Conservation (phyloP, 345 rosid species). For the Pistacia integerrima region DNA sequence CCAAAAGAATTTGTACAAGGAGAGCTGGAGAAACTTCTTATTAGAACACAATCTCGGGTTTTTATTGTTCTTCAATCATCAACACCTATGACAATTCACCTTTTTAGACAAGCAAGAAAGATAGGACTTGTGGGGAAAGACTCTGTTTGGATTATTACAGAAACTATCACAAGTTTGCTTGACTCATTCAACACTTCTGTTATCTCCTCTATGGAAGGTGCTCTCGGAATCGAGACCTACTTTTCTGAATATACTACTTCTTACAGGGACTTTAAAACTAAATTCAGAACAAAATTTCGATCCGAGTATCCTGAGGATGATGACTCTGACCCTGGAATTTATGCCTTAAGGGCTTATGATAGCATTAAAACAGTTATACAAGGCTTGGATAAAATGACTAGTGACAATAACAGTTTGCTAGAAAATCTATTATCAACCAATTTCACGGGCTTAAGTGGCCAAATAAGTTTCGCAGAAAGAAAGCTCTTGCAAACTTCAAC, state of each 20-base stretch:
- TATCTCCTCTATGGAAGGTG: constrained; percentile 48
- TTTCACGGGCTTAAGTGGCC: constrained; percentile 48
- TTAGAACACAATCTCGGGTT: constrained; percentile 32
- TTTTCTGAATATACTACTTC: constrained; percentile 18
- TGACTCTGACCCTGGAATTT: constrained; percentile 34
- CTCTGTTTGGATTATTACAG: constrained; percentile 47
- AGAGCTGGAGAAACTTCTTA: constrained; percentile 30
- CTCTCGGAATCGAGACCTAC: constrained; percentile 43
- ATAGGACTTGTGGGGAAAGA: constrained; percentile 40
- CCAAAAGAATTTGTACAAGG: constrained; percentile 24
- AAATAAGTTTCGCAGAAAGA: constrained; percentile 31
- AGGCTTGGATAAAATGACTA: constrained; percentile 15
- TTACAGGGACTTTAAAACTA: constrained; percentile 24
- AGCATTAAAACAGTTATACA: constrained; percentile 26
- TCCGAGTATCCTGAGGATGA: constrained; percentile 29
- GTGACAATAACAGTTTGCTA: constrained; percentile 15
- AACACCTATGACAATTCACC: constrained; percentile 28
- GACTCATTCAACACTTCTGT: constrained; percentile 41
- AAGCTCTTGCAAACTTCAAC: constrained; percentile 4
- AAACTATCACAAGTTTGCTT: constrained; percentile 29
- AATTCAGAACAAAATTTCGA: constrained; percentile 28
- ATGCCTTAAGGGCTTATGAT: constrained; percentile 45
- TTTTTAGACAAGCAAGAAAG: constrained; percentile 45
- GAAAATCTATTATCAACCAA: constrained; percentile 23
- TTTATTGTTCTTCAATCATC: constrained; percentile 52